A percentile compares a stretch with the other conserved stretches of the same genome.
These are phyloP conservation scores for Diplodia scrobiculata DNA, from an alignment of 2,329 filamentous ascomycete species.

Conservation along the genomic window DNA sequence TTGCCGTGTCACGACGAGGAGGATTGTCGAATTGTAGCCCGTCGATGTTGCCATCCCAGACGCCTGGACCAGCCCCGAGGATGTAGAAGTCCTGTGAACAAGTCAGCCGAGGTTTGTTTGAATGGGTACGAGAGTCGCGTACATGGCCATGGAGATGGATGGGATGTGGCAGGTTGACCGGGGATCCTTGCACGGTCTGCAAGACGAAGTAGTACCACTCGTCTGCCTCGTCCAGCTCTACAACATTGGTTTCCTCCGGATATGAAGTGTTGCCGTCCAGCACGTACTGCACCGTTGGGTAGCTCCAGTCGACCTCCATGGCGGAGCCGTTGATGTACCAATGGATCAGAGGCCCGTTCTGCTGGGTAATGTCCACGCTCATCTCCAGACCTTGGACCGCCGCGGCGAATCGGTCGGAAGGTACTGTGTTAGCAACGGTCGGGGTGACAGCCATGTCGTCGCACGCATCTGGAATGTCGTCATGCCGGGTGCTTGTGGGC, in stretches of 20 bases:
- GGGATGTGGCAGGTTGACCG: conserved; percentile 33
- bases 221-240: conserved; percentile 35
- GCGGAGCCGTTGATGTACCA: conserved; percentile 46
- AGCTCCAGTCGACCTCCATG: conserved; percentile 42
- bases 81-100: conserved; percentile 35
- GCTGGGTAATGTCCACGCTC: conserved; percentile 27
- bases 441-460: conserved; percentile 46
- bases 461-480: conserved; percentile 44
- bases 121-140: neutral
- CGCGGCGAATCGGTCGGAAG: conserved; percentile 3
- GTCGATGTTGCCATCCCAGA: conserved; percentile 5
- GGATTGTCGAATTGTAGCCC: conserved; percentile 36
- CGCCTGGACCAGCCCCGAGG: conserved; percentile 14
- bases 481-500: conserved; percentile 36
- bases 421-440: conserved; percentile 28
- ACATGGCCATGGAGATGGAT: conserved; percentile 28
- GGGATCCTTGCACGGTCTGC: conserved; percentile 40
- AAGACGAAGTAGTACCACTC: conserved; percentile 54
- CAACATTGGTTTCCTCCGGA: conserved; percentile 30
- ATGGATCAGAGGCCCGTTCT: conserved; percentile 39
- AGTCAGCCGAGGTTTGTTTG: conserved; percentile 33
- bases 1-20: conserved; percentile 43
- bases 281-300: conserved; percentile 45
- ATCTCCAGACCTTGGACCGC: conserved; percentile 30
- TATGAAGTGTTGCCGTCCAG: conserved; percentile 36